Base-by-base conservation (phyloP, 2,329 filamentous ascomycete genomes). In the Cercospora sp. region DNA sequence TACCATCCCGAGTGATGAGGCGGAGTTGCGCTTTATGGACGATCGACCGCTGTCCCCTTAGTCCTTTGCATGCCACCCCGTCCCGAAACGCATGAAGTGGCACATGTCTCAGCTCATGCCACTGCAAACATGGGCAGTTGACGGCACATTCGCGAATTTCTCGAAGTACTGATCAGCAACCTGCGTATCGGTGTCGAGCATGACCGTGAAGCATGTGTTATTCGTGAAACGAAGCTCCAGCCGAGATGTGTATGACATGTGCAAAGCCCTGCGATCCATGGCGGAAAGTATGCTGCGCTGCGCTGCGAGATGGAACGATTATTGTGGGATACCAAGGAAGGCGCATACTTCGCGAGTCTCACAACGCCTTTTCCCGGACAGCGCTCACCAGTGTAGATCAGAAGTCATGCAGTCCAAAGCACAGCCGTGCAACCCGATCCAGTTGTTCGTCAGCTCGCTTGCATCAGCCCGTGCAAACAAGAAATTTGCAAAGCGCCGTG, bases 331-430 rank as follows among this genome's bases (percentile, higher is more conserved):
- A 51, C 60, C 51, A 42, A 30, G 51, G 48, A 31, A 58, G n/a
- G 18, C 36, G 61, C 60, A 58, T 58, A 53, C 33, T 58, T 33
- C 28, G 51, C 51, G 20, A 64, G 51, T 64, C 62, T 59, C 62
- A 64, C 51, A 23, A 59, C 51, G 53, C 62, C 31, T 23, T 57
- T 53, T 58, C 51, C 51, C 53, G 51, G 28, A 28, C 20, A 58
- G 31, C 61, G 48, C 61, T 58, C 28, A 20, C 61, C 48, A 57
- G n/a, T 64, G 62, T 57, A 64, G 62, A 64, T 59, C 51, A 64
- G 42, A 64, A 64, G 62, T 58, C 62, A 64, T 64, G 62, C 31
- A 45, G 20, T 53, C 48, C 12, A 20, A 58, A 33, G 62, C 62
- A 58, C 48, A 64, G 51, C 51, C 30, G 62, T 28, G 51, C 62